Evolutionary conservation across 2,329 filamentous ascomycete genomes (phyloP), one percentile per base, ranked within the genome.

Genomic region (Fusarium torulosum): DNA sequence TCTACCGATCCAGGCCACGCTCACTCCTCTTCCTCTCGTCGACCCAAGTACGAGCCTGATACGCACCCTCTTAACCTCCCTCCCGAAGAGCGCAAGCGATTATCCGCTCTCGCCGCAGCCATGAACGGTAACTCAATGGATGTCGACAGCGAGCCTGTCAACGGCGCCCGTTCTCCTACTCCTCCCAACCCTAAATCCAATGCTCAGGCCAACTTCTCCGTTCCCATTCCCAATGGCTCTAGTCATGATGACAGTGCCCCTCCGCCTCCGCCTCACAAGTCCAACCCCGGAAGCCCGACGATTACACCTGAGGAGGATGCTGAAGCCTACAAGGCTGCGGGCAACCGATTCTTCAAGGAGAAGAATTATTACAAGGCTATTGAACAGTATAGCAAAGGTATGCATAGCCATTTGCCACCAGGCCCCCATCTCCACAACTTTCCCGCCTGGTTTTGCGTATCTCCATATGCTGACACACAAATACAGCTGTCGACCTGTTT

Each of bases 271-370:
- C 91, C 91, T 60, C 91, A 94, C 80, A 85, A 87, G 73, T 88
- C 86, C 27, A 87, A 85, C 74, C 86, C 86, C 43, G 85, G 84
- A 55, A 89, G 85, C 76, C 88, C 87, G 42, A 81, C 82, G 49
- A 81, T 84, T 43, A 84, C 80, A 35, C 78, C 83, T 23, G 79
- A 81, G 41, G 91, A 95, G 53, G 93, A 97, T 76, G 93, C 95
- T 25, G 96, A 99, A 81, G 85, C 89, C 14, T 97, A 91, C 86
- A 99, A 99, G 84, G 88, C 92, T 72, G 88, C 92, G 3, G 96
- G 96, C 60, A 99, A 99, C 83, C 96, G 96, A 75, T 95, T 93
- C 76, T 99, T 97, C 87, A 98, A 97, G 83, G 92, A 94, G 67
- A 93, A 91, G 77, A 92, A 97, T 75, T 99, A 95, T 79, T 82